Base-by-base conservation (phyloP, 306 rosid genomes). In the Lotus japonicus region DNA sequence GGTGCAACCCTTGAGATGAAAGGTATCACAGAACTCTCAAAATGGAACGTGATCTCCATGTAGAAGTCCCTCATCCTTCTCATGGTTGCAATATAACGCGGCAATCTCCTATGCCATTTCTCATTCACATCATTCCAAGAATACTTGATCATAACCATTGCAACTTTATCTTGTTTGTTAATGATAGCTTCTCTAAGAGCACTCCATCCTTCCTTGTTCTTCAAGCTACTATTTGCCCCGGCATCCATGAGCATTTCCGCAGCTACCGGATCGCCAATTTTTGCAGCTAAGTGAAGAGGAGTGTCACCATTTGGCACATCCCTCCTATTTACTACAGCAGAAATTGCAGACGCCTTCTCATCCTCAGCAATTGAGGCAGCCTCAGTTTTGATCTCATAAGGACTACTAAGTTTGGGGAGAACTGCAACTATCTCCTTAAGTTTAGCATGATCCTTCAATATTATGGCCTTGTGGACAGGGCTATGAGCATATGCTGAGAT, bases 1-100 rank as follows among this genome's bases (percentile, higher is more conserved):
- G 98, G 98, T 36, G 98, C 97, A 67, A 94, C 86, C 84, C 89
- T 88, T 4, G 98, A 94, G 67, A 94, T 88, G 81, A 94, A 94
- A 56, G 98, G 98, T 61, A 94, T 88, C 36, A 94, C 96, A 23
- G 97, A 86, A 77, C 98, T 94, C 82, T 90, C 98, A 28, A 94
- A 94, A 83, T 88, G 90, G 82, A 94, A 94, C 0, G 97, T 82
- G 3, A 94, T 94, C 81, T 94, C 98, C 97, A 94, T 90, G 66
- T 94, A 95, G 42, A 92, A 89, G 69, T 92, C 96, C 53, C 82
- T 83, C 97, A 92, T 90, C 82, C 96, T 87, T 38, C 79, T 81
- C 91, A 88, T 68, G 0, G 96, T 80, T 55, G 76, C 97, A 2
- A 83, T 56, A 56, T 88, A 82, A 21, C 97, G 88, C 35, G 98